Conservation (phyloP, 1,139 yeast genomes). For the Candida sp. region DNA sequence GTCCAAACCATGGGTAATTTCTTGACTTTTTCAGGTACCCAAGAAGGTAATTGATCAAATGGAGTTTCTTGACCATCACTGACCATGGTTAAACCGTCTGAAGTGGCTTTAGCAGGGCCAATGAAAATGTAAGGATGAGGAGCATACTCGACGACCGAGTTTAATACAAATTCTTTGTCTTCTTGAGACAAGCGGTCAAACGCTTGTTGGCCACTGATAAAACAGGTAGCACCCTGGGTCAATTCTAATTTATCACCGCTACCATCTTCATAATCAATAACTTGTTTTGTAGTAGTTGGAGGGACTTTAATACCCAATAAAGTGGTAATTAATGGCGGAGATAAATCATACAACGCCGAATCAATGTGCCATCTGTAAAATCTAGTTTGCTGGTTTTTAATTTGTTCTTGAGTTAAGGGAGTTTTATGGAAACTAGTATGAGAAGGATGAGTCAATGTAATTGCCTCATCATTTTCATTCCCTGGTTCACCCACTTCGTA, state of each 20-base stretch:
- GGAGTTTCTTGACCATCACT: slow-evolving; percentile 71
- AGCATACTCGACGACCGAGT: slow-evolving; percentile 79
- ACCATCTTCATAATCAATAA: slow-evolving; percentile 63
- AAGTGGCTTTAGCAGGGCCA: slow-evolving; percentile 74
- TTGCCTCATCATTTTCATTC: slow-evolving; percentile 53
- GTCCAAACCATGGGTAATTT: slow-evolving; percentile 87
- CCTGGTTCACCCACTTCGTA: slow-evolving; percentile 70
- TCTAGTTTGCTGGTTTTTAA: slow-evolving; percentile 63
- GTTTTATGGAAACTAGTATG: slow-evolving; percentile 76
- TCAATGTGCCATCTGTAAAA: slow-evolving; percentile 94
- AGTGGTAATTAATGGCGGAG: slow-evolving; percentile 85
- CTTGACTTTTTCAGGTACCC: slow-evolving; percentile 78
- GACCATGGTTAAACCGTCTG: slow-evolving; percentile 83
- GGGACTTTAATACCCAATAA: slow-evolving; percentile 83
- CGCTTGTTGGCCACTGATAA: slow-evolving; percentile 77
- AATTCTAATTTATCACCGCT: slow-evolving; percentile 60
- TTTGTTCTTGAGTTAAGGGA: slow-evolving; percentile 58
- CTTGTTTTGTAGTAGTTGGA: slow-evolving; percentile 39
- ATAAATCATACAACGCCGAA: slow-evolving; percentile 78
- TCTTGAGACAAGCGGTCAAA: slow-evolving; percentile 62
- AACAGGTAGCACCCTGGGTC: slow-evolving; percentile 85
- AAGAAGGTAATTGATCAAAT: slow-evolving; percentile 66
- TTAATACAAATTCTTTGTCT: slow-evolving; percentile 69
- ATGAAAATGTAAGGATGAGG: slow-evolving; percentile 90
- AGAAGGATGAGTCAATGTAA: slow-evolving; percentile 74